Base-by-base conservation (phyloP, 1,139 yeast species). In the Scheffersomyces segobiensis region DNA sequence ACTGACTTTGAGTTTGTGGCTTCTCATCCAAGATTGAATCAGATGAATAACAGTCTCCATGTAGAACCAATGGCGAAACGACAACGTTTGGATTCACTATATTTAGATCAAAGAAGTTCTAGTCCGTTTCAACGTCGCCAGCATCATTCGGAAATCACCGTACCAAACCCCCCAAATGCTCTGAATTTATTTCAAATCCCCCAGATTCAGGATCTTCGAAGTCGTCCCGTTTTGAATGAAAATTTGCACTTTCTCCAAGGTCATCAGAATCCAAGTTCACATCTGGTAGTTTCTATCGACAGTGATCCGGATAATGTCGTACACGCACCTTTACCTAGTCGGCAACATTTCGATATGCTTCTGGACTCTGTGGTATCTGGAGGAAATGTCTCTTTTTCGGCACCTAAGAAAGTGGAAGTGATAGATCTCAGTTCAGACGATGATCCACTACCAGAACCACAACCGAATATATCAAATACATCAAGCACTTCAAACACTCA, bases 381-480 rank as follows among this genome's bases (percentile, higher is more conserved):
- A 32, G 42, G 42, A 1, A 32, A 3, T 17, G 7, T 12, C 42
- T 12, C 42, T 32, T 12, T 32, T 32, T 14, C 17, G 22, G 52
- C 39, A 17, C 59, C 59, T 8, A 24, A 46, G 6, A 39, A 54
- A 18, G 52, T 55, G 10, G 63, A 61, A 22, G 47, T 61, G 19
- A 61, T 61, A 17, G 47, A 53, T 32, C 51, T 61, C 14, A 39
- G 50, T 14, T 59, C 60, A 2, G 63, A 59, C 21, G 62, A 57
- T 21, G 63, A 60, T 2, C 42, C 5, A 10, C 17, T 12, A 14
- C 42, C 42, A 10, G 17, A 32, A 2, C 42, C 42, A 32, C 42
- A 14, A 2, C 17, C 7, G 3, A 14, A 32, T 32, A 32, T 17
- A 12, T 32, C 42, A 32, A 10, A 32, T 32, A 26, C 39, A 10